These are phyloP conservation scores for Nigrospora osmanthi DNA, from an alignment of 2,329 filamentous ascomycete genomes.

Conservation along the genomic window DNA sequence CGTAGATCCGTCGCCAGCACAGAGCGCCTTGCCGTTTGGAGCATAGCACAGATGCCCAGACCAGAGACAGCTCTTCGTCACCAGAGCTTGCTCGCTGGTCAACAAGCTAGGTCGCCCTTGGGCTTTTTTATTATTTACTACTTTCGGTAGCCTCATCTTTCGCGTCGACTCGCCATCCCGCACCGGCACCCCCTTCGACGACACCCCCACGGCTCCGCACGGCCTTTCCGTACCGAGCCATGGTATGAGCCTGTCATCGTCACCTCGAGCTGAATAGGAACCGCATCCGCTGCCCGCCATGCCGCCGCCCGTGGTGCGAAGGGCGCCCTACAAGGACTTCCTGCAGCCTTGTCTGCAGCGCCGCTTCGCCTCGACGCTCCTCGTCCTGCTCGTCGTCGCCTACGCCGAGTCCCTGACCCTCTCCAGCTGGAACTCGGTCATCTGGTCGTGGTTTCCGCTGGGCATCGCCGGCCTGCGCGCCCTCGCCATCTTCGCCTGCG, in stretches of 20 bases:
- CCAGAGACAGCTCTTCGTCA: too few species aligned
- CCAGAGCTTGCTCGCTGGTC: too few species aligned
- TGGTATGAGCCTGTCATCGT: neutral
- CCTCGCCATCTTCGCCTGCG: conserved; percentile 66
- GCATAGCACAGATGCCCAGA: neutral
- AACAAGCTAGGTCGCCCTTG: neutral
- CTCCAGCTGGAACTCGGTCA: conserved; percentile 60
- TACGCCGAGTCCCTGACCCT: conserved; percentile 67
- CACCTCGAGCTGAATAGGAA: too few species aligned
- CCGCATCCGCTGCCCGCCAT: conserved; percentile 9
- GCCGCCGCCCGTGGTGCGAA: conserved; percentile 39
- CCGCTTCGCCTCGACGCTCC: conserved; percentile 73
- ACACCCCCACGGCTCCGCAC: neutral
- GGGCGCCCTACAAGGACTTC: conserved; percentile 73
- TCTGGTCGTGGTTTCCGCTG: conserved; percentile 84
- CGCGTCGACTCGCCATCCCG: neutral
- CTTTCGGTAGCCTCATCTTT: neutral
- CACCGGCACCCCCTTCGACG: neutral
- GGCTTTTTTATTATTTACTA: conserved; percentile 3
- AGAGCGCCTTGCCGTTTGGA: neutral
- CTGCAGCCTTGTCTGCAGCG: conserved; percentile 82
- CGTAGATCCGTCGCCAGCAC: neutral
- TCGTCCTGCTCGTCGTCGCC: conserved; percentile 60
- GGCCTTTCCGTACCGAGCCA: neutral
- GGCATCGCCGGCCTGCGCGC: conserved; percentile 69